A percentile compares a stretch with the other conserved stretches of the same genome.
Conservation (phyloP, 2,329 filamentous ascomycete species). For the Diplodia scrobiculata region DNA sequence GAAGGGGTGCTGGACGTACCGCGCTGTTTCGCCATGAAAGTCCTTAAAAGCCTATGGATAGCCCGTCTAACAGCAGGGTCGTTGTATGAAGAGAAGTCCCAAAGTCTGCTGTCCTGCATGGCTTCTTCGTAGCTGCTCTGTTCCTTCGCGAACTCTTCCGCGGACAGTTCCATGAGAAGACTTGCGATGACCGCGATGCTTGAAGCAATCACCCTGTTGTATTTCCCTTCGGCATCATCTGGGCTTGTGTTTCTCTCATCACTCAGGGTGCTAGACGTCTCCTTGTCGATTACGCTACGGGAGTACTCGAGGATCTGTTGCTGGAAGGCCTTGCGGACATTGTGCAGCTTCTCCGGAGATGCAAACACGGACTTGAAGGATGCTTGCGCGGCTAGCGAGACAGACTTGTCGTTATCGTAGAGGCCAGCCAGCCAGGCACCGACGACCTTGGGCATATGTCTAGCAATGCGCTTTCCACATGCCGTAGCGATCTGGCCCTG, state of each 20-base stretch:
- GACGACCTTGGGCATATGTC: conserved; percentile 72
- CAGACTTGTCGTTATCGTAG: conserved; percentile 80
- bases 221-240: conserved; percentile 85
- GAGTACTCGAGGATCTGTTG: conserved; percentile 79
- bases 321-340: conserved; percentile 82
- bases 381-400: conserved; percentile 73
- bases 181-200: conserved; percentile 59
- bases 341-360: conserved; percentile 74
- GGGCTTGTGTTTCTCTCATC: conserved; percentile 81
- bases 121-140: conserved; percentile 65
- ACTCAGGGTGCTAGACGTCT: conserved; percentile 79
- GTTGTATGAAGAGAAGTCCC: conserved; percentile 59
- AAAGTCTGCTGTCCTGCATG: conserved; percentile 64
- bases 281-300: conserved; percentile 71
- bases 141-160: conserved; percentile 62
- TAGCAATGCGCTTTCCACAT: conserved; percentile 79
- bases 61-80: conserved; percentile 62
- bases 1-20: conserved; percentile 33
- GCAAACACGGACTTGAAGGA: conserved; percentile 75
- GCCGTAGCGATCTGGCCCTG: conserved; percentile 64
- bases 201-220: conserved; percentile 72
- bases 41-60: conserved; percentile 59
- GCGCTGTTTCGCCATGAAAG: conserved; percentile 54
- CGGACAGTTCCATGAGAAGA: conserved; percentile 51
- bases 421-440: conserved; percentile 89